A percentile compares a stretch with the other conserved stretches of the same genome.
Evolutionary conservation across 768 basidiomycete species (phyloP).

Genomic region (Crassisporium funariophilum): DNA sequence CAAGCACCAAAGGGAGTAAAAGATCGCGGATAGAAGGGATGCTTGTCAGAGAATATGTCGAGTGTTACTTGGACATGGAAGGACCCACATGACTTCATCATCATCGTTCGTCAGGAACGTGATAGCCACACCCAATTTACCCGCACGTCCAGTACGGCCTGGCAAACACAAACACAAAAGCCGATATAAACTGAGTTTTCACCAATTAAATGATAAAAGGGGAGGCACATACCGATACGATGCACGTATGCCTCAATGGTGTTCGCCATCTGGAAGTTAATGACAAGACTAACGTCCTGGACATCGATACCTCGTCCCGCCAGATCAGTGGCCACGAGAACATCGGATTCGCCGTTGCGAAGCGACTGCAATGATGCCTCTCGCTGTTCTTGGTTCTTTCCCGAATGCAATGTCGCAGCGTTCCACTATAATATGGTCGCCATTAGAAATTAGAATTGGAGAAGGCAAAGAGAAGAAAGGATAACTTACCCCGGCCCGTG

Average conservation of each 20-base stretch:
- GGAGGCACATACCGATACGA: constrained; percentile 75
- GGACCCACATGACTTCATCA: constrained; percentile 91
- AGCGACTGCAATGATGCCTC: constrained; percentile 89
- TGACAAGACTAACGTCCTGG: constrained; percentile 91
- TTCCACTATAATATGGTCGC: constrained; percentile 66
- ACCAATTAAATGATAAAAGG: constrained; percentile 13
- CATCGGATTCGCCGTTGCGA: constrained; percentile 81
- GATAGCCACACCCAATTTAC: constrained; percentile 90
- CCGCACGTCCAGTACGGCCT: constrained; percentile 98
- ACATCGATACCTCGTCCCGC: constrained; percentile 99
- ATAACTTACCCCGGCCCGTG: constrained; percentile 77
- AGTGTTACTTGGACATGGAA: constrained; percentile 7
- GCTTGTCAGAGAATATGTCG: neutral
- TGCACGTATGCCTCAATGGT: constrained; percentile 98
- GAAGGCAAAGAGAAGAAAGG: constrained; percentile 9
- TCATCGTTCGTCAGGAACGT: constrained; percentile 97
- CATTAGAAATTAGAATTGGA: constrained; percentile 1
- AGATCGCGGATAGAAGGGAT: no score
- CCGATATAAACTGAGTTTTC: constrained; percentile 4
- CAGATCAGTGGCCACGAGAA: constrained; percentile 95
- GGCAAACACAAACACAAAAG: constrained; percentile 10
- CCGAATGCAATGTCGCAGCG: constrained; percentile 91
- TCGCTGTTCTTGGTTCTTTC: constrained; percentile 97
- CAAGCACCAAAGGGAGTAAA: constrained; percentile 7
- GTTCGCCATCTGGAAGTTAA: constrained; percentile 97